phyloP scores from a whole-genome alignment of 116 monocot species.

The Zostera marina region DNA sequence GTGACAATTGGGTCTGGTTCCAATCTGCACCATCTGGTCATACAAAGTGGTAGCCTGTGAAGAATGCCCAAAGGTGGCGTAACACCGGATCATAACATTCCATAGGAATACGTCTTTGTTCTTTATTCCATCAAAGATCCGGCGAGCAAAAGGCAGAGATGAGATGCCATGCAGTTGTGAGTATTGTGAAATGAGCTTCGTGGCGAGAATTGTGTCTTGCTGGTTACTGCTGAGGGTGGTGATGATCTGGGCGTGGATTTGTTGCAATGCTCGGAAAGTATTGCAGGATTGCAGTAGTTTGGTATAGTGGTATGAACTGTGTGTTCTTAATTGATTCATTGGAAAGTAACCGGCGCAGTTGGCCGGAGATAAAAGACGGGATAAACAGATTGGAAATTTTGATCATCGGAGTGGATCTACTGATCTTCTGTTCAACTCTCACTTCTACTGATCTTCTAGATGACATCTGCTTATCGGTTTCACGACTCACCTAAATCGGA shows the following conservation, averaged over 20 bases:
- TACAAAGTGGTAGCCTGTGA: slow-evolving; percentile 14
- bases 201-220: slow-evolving; percentile 18
- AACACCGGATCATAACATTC: slow-evolving; percentile 29
- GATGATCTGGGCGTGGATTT: slow-evolving; percentile 28
- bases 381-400: too few species aligned
- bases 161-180: neutral
- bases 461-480: too few species aligned
- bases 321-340: neutral
- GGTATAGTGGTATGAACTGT: slow-evolving; percentile 13
- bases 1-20: slow-evolving; percentile 17
- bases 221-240: slow-evolving; percentile 7
- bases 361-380: too few species aligned
- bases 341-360: neutral
- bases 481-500: too few species aligned
- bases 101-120: slow-evolving; percentile 21
- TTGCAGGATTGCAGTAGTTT: slow-evolving; percentile 12
- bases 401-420: too few species aligned
- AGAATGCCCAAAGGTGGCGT: slow-evolving; percentile 8
- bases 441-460: too few species aligned
- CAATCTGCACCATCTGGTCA: slow-evolving; percentile 9
- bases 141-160: slow-evolving; percentile 11
- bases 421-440: too few species aligned
- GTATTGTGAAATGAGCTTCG: slow-evolving; percentile 29
- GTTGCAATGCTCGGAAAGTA: slow-evolving; percentile 6
- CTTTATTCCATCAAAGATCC: slow-evolving; percentile 19